These are phyloP conservation scores for Prunus armeniaca DNA, from an alignment of 306 rosid genomes.

Conservation along the genomic window DNA sequence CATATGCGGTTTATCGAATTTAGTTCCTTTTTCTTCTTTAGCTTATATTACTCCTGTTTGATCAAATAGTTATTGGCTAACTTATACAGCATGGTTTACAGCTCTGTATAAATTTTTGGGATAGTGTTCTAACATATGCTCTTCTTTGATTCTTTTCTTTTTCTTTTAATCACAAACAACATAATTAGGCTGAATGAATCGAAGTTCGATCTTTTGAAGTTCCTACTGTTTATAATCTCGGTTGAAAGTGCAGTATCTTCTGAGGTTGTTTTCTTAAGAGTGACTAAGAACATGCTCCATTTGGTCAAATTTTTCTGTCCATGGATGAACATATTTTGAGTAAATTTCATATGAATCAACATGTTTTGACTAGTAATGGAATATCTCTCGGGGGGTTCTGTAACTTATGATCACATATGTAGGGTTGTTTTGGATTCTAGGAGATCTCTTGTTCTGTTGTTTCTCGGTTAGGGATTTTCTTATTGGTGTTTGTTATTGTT, in stretches of 20 bases:
- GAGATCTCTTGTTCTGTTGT: neutral
- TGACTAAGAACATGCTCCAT: neutral
- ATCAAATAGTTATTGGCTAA: neutral
- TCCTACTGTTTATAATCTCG: neutral
- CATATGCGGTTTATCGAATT: neutral
- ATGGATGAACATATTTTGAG: neutral
- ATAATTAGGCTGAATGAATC: neutral
- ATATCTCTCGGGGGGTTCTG: neutral
- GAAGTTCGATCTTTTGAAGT: neutral
- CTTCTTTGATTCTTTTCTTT: neutral
- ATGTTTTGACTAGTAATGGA: neutral
- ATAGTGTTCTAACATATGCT: neutral
- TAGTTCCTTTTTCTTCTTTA: neutral
- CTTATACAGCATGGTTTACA: neutral
- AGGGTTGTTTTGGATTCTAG: neutral
- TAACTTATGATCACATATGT: neutral
- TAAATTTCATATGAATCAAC: neutral
- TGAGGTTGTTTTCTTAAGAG: neutral
- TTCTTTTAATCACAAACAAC: neutral
- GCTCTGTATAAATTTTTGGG: neutral
- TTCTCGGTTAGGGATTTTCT: neutral
- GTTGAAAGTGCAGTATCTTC: neutral
- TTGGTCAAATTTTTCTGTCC: neutral
- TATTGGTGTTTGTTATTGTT: neutral
- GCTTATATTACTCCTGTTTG: neutral